phyloP scores from a whole-genome alignment of 108 stramenopile genomes.

The Cyclostephanos invisitatus region DNA sequence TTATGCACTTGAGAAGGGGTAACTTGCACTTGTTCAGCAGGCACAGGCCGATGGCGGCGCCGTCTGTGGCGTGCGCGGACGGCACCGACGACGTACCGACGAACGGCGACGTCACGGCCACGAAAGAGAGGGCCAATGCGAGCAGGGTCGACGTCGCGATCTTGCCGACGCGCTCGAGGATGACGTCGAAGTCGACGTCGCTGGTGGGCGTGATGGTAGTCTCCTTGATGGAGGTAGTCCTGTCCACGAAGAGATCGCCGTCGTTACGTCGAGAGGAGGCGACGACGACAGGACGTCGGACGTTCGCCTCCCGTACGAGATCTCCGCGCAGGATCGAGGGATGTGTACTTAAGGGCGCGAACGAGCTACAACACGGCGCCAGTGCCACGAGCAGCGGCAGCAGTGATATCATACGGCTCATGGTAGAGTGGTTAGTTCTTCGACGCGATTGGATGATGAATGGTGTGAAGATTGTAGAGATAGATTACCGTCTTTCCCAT shows the following conservation, averaged over 20 bases:
- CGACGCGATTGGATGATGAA: too few species aligned
- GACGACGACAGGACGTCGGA: neutral
- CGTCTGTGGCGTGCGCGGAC: slow-evolving; percentile 70
- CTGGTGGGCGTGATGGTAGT: too few species aligned
- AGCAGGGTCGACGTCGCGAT: slow-evolving; percentile 48
- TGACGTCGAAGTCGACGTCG: neutral
- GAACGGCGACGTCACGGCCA: slow-evolving; percentile 28
- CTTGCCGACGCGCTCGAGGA: slow-evolving; percentile 40
- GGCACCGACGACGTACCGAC: slow-evolving; percentile 21
- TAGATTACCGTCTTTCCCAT: too few species aligned
- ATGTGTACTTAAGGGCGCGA: too few species aligned
- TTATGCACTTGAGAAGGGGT: slow-evolving; percentile 84
- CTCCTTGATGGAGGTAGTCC: too few species aligned
- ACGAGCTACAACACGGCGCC: too few species aligned
- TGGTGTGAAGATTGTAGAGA: too few species aligned
- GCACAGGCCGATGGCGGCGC: slow-evolving; percentile 72
- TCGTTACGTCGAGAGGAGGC: neutral
- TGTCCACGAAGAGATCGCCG: slow-evolving; percentile 22
- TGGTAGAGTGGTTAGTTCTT: too few species aligned
- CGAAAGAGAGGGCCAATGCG: slow-evolving; percentile 49
- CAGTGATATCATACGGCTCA: too few species aligned
- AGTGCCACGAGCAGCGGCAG: too few species aligned
- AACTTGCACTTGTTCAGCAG: slow-evolving; percentile 75
- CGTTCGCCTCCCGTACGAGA: too few species aligned
- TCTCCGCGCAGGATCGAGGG: too few species aligned